Conservation (phyloP, 1,284 basidiomycete species). For the Cutaneotrichosporon sp. region DNA sequence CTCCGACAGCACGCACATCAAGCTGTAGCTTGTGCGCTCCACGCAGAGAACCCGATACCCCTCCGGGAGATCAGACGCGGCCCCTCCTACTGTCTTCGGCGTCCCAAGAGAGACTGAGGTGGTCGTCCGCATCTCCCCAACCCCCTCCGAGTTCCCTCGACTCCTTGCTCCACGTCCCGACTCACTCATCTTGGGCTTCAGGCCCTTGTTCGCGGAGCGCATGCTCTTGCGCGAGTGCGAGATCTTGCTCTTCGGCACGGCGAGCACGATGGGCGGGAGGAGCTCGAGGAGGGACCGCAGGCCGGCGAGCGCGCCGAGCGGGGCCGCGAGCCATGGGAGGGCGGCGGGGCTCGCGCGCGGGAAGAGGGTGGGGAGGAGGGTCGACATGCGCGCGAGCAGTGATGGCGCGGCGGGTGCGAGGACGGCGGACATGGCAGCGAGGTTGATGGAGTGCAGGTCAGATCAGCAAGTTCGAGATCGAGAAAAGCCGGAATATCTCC, state of each 20-base stretch:
- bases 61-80: no score
- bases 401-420: slow-evolving; percentile 20
- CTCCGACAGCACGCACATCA: no score
- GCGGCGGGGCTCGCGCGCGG: slow-evolving; percentile 29
- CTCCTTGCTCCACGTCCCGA: slow-evolving; percentile 21
- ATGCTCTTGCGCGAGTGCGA: slow-evolving; percentile 95
- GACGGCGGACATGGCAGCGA: slow-evolving; percentile 11
- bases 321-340: slow-evolving; percentile 15
- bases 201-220: slow-evolving; percentile 89
- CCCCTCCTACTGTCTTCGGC: no score
- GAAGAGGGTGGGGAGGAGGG: slow-evolving; percentile 31
- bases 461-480: background rate
- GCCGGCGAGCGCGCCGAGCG: slow-evolving; percentile 26
- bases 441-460: background rate
- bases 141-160: background rate
- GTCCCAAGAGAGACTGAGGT: no score
- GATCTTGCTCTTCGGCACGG: slow-evolving; percentile 92
- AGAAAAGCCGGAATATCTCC: slow-evolving; percentile 3
- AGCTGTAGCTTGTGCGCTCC: no score
- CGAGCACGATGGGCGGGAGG: slow-evolving; percentile 82
- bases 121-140: background rate
- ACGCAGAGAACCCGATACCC: no score
- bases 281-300: slow-evolving; percentile 68
- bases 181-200: slow-evolving; percentile 91
- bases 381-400: slow-evolving; percentile 9